Conservation (phyloP, 2,329 filamentous ascomycete genomes). For the Ophioceras dolichostomum region DNA sequence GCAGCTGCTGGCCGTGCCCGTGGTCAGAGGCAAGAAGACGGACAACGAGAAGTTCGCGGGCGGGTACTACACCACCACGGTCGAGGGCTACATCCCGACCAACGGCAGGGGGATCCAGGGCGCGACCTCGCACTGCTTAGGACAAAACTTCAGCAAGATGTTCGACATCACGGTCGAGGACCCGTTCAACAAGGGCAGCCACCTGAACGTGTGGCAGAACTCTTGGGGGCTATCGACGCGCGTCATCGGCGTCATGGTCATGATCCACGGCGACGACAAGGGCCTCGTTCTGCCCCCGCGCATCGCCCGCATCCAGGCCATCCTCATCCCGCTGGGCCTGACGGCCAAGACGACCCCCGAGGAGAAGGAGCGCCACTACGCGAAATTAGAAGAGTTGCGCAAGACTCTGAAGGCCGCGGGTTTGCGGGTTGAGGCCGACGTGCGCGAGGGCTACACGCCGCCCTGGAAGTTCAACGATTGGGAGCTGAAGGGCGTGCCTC, state of each 20-base stretch:
- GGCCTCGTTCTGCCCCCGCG: slow-evolving; percentile 87
- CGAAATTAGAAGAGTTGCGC: slow-evolving; percentile 61
- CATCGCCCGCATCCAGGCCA: slow-evolving; percentile 72
- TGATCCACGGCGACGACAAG: slow-evolving; percentile 94
- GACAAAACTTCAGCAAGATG: slow-evolving; percentile 98
- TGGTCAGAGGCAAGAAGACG: slow-evolving; percentile 88
- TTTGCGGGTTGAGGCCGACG: slow-evolving; percentile 70
- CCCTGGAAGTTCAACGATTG: slow-evolving; percentile 99
- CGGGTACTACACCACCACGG: slow-evolving; percentile 90
- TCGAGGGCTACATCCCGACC: slow-evolving; percentile 91
- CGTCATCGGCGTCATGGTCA: slow-evolving; percentile 96
- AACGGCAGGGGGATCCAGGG: slow-evolving; percentile 96
- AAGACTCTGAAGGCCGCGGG: slow-evolving; percentile 56
- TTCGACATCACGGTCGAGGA: slow-evolving; percentile 97
- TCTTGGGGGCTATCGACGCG: slow-evolving; percentile 97
- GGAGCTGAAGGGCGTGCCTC: slow-evolving; percentile 91
- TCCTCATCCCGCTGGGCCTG: slow-evolving; percentile 87
- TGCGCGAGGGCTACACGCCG: slow-evolving; percentile 82
- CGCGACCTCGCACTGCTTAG: slow-evolving; percentile 85
- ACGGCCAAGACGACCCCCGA: slow-evolving; percentile 78
- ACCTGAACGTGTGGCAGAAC: slow-evolving; percentile 93
- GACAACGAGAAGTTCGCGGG: slow-evolving; percentile 98
- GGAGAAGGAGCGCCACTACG: slow-evolving; percentile 63
- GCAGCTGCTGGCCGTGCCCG: slow-evolving; percentile 84
- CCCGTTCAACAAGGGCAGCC: slow-evolving; percentile 65